Percentiles rank a stretch among this genome's conserved stretches.
Evolutionary conservation across 345 rosid species (phyloP).

Genomic region (Kernera saxatilis): DNA sequence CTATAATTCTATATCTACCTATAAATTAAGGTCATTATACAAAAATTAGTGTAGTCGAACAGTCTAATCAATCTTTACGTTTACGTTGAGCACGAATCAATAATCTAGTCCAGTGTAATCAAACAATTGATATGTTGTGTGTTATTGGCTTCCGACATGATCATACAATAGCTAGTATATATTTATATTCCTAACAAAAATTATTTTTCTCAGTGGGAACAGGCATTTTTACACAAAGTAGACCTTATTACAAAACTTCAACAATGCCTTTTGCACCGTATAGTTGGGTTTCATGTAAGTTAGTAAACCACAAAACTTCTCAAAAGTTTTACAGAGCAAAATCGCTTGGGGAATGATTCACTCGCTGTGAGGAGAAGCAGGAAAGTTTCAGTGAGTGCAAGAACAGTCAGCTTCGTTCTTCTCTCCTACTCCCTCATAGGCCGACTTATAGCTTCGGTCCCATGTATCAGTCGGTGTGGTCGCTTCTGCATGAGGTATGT

Average conservation of each 20-base stretch:
- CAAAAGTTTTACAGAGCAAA: background rate
- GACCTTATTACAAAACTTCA: slow-evolving; percentile 3
- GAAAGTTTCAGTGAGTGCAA: slow-evolving; percentile 47
- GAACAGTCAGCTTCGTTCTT: slow-evolving; percentile 37
- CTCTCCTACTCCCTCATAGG: slow-evolving; percentile 25
- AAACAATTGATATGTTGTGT: background rate
- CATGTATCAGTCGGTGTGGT: slow-evolving; percentile 51
- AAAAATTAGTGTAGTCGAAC: no score
- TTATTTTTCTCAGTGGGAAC: background rate
- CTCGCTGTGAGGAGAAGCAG: background rate
- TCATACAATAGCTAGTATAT: background rate
- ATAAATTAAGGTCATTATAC: background rate
- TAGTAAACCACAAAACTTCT: background rate
- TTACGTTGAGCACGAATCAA: no score
- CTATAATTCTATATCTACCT: background rate
- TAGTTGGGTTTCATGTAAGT: background rate
- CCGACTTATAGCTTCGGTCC: slow-evolving; percentile 64
- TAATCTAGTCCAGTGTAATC: background rate
- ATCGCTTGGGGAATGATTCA: background rate
- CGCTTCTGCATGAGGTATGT: slow-evolving; percentile 67
- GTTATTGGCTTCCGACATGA: background rate
- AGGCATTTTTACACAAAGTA: background rate
- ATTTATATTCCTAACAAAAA: background rate
- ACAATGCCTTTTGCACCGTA: background rate
- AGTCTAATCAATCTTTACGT: no score